phyloP scores from a whole-genome alignment of 2,329 filamentous ascomycete genomes.

The Trichoderma endophyticum region DNA sequence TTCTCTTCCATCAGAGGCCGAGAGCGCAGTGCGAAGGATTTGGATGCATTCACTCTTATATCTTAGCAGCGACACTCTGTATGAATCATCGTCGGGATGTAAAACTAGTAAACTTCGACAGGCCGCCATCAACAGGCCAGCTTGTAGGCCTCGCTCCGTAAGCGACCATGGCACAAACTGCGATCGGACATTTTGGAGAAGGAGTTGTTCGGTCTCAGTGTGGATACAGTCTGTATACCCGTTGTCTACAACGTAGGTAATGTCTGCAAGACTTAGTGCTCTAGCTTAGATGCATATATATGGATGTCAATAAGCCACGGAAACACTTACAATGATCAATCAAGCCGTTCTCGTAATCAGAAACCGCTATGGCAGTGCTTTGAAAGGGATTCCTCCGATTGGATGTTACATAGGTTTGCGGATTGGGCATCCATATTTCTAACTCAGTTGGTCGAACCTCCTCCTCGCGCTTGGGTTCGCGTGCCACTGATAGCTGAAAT shows the following conservation, averaged over 20 bases:
- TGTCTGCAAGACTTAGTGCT: neutral
- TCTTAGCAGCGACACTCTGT: neutral
- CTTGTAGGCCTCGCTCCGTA: constrained; percentile 2
- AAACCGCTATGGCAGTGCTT: neutral
- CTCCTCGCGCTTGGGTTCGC: neutral
- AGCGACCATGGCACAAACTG: constrained; percentile 14
- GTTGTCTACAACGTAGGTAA: constrained; percentile 8
- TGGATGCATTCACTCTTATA: constrained; percentile 14
- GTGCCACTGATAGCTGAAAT: neutral
- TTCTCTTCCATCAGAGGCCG: neutral
- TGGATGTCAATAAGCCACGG: neutral
- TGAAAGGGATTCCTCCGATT: constrained; percentile 13
- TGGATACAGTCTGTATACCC: constrained; percentile 12
- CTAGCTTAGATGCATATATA: no score
- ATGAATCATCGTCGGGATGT: constrained; percentile 1
- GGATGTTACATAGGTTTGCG: neutral
- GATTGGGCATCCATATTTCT: neutral
- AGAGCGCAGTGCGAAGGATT: neutral
- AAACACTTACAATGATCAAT: constrained; percentile 5
- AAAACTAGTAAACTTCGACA: constrained; percentile 1
- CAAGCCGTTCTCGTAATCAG: neutral
- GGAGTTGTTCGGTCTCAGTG: neutral
- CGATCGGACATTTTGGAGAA: constrained; percentile 3
- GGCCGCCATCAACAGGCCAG: constrained; percentile 3
- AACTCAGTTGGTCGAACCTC: neutral